A percentile compares a stretch with the other conserved stretches of the same genome.
Evolutionary conservation across 1,284 basidiomycete genomes (phyloP).

Genomic region (Flammula alnicola): DNA sequence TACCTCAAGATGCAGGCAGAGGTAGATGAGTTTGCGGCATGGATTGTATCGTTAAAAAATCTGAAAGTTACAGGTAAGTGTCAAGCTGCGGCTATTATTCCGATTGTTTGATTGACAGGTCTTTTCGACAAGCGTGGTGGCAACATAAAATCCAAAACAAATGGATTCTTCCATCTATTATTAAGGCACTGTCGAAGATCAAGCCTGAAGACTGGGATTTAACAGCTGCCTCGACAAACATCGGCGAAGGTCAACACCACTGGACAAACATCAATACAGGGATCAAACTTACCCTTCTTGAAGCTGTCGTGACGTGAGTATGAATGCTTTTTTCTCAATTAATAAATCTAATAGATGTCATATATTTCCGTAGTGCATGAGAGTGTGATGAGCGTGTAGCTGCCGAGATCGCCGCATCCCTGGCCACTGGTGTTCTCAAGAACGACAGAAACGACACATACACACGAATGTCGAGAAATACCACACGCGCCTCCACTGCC

Average conservation of each 20-base stretch:
- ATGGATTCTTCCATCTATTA: slow-evolving; percentile 25
- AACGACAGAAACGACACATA: slow-evolving; percentile 16
- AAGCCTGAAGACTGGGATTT: slow-evolving; percentile 18
- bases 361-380: slow-evolving; percentile 2
- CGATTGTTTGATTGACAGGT: background rate
- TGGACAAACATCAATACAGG: slow-evolving; percentile 25
- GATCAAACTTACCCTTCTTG: slow-evolving; percentile 17
- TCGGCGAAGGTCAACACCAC: slow-evolving; percentile 27
- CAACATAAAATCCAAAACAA: slow-evolving; percentile 21
- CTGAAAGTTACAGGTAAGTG: slow-evolving; percentile 13
- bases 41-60: slow-evolving; percentile 12
- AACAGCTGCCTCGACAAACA: slow-evolving; percentile 24
- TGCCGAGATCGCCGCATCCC: slow-evolving; percentile 13
- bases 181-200: slow-evolving; percentile 24
- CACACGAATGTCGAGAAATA: slow-evolving; percentile 5
- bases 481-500: background rate
- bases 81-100: too few species aligned
- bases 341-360: too few species aligned
- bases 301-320: slow-evolving; percentile 18
- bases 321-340: too few species aligned
- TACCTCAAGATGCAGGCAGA: slow-evolving; percentile 17
- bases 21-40: slow-evolving; percentile 14
- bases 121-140: slow-evolving; percentile 22
- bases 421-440: slow-evolving; percentile 18
- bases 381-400: slow-evolving; percentile 8